Conservation (phyloP, 140 eudicot species). For the Erigeron philadelphicus region DNA sequence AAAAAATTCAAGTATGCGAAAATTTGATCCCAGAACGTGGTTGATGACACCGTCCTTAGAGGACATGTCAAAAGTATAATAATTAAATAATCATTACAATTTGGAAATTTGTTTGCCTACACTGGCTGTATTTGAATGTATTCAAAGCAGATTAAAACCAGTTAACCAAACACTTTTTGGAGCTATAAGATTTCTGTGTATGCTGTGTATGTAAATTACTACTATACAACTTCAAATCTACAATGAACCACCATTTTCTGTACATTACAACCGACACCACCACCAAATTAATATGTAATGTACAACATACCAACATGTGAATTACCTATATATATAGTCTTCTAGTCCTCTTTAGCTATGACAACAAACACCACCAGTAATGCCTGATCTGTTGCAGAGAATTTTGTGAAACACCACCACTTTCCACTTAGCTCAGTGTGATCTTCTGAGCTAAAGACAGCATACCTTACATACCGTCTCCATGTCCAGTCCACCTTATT, state of each 20-base stretch:
- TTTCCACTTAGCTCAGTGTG: background rate
- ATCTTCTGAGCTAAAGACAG: constrained; percentile 6
- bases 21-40: no score
- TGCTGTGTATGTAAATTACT: constrained; percentile 1
- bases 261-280: background rate
- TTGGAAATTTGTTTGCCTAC: no score
- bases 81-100: no score
- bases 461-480: background rate
- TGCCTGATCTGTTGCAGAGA: background rate
- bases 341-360: constrained; percentile 8
- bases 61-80: no score
- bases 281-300: no score
- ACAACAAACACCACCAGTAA: background rate
- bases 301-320: background rate
- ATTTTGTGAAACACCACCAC: background rate
- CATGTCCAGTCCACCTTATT: constrained; percentile 6
- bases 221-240: background rate
- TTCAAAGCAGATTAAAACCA: no score
- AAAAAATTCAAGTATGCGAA: no score
- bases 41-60: no score
- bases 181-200: background rate
- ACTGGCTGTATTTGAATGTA: no score
- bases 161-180: no score
- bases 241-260: background rate
- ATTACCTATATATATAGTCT: background rate